These are phyloP conservation scores for Hypoxylon trugodes DNA, from an alignment of 495 filamentous ascomycete species.

Conservation along the genomic window DNA sequence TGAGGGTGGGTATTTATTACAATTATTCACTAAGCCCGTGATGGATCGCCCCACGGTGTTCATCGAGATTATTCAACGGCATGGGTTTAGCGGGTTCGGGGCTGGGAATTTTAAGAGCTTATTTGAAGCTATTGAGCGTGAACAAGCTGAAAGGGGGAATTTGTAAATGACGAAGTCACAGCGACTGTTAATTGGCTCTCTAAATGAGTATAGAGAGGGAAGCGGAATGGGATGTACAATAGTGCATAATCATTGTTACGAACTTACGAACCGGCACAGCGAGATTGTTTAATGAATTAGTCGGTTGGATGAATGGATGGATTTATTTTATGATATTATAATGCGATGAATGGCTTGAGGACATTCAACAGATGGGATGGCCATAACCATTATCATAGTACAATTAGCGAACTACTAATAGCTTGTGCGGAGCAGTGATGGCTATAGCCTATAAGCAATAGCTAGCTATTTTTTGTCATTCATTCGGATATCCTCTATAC, in stretches of 20 bases:
- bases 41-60: slow-evolving; percentile 95
- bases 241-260: slow-evolving; percentile 6
- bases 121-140: slow-evolving; percentile 91
- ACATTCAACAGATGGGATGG: not conserved
- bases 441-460: not conserved
- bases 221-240: slow-evolving; percentile 14
- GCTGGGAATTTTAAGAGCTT: slow-evolving; percentile 95
- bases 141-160: slow-evolving; percentile 85
- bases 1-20: slow-evolving; percentile 83
- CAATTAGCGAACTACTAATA: not conserved
- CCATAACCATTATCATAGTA: not conserved
- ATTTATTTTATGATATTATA: no score
- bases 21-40: slow-evolving; percentile 89
- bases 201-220: not conserved
- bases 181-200: not conserved
- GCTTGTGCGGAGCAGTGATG: not conserved
- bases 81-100: slow-evolving; percentile 88
- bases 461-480: slow-evolving; percentile 7
- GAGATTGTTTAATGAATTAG: not conserved
- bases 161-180: slow-evolving; percentile 53
- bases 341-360: no score
- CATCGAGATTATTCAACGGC: slow-evolving; percentile 90
- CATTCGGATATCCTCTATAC: slow-evolving; percentile 7
- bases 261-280: slow-evolving; percentile 16
- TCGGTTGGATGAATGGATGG: not conserved